Evolutionary conservation across 768 basidiomycete species (phyloP), one percentile per base, ranked within the genome.

Genomic region (Gloeopeniophorella convolvens): DNA sequence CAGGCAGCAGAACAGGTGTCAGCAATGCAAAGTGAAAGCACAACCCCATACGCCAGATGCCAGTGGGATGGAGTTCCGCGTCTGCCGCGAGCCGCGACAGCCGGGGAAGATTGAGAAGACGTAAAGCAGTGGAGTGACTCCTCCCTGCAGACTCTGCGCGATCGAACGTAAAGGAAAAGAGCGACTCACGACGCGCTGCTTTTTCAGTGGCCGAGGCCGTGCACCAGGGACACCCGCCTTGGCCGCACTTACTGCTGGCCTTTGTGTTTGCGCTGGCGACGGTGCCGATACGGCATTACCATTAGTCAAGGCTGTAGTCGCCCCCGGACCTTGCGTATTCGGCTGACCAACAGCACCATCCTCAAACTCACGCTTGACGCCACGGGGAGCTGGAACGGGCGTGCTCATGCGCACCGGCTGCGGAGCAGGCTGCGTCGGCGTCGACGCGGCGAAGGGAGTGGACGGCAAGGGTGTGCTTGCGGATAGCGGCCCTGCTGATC

Each of bases 201-300:
- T 58, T 45, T 58, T 58, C 32, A 58, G 27, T 11, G 57, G 57
- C 35, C 57, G 50, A 9, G 57, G 57, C 36, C 55, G 55, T 7
- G 40, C 57, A 18, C 57, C 57, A 9, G 54, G 48, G 8, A 58
- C 50, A 5, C 57, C 55, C 47, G 57, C 55, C 36, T 51, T 58
- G 9, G 54, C 30, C 8, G 45, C 30, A 11, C 49, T 28, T 18
- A 27, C 6, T 11, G n/a, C 42, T 4, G 52, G 34, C 30, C 30
- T 42, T 37, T 48, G 46, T 15, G 31, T 24, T 33, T 48, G 45
- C 18, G 35, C 34, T 12, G 20, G 31, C 20, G 32, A 42, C 21
- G 42, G 39, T n/a, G 43, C 44, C 48, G 48, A 26, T 23, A 42
- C 27, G 27, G 34, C n/a, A n/a, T 15, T 36, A 34, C 43, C 20